Conservation (phyloP, 805 yeast genomes). For the Debaryomyces maramus region DNA sequence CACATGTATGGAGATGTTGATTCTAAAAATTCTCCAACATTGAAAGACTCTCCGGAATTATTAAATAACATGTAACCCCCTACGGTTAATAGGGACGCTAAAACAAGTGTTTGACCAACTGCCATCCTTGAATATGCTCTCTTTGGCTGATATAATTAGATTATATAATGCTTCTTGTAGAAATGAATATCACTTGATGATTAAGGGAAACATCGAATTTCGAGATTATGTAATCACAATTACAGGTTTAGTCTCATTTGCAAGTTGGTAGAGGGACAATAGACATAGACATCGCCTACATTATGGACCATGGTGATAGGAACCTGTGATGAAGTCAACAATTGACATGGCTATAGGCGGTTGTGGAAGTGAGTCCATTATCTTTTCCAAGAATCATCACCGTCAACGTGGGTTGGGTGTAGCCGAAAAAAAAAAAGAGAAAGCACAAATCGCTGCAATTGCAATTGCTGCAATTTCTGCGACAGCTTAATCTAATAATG, state of each 20-base stretch:
- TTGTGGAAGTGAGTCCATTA: too few relatives aligned
- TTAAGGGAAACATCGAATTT: background rate
- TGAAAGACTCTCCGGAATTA: constrained; percentile 88
- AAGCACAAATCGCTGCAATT: too few relatives aligned
- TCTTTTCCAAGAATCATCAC: too few relatives aligned
- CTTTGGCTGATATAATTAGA: background rate
- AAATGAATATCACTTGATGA: background rate
- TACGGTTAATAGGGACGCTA: constrained; percentile 35
- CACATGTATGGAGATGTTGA: constrained; percentile 94
- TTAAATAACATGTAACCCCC: constrained; percentile 76
- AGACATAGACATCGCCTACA: too few relatives aligned
- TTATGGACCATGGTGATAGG: too few relatives aligned
- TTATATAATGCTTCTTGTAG: too few relatives aligned
- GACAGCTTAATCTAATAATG: too few relatives aligned
- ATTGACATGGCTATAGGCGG: too few relatives aligned
- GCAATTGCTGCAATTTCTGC: too few relatives aligned
- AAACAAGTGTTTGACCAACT: constrained; percentile 20
- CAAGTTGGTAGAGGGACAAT: background rate
- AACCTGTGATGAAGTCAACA: too few relatives aligned
- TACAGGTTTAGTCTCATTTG: background rate
- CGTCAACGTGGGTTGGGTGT: too few relatives aligned
- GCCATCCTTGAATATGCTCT: constrained; percentile 5
- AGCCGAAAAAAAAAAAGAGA: too few relatives aligned
- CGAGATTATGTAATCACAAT: background rate
- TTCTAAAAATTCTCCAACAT: constrained; percentile 84